Percentiles rank a stretch among this genome's conserved stretches.
Conservation (phyloP, 2,329 filamentous ascomycete species). For the Sphaerulina vaccinii region DNA sequence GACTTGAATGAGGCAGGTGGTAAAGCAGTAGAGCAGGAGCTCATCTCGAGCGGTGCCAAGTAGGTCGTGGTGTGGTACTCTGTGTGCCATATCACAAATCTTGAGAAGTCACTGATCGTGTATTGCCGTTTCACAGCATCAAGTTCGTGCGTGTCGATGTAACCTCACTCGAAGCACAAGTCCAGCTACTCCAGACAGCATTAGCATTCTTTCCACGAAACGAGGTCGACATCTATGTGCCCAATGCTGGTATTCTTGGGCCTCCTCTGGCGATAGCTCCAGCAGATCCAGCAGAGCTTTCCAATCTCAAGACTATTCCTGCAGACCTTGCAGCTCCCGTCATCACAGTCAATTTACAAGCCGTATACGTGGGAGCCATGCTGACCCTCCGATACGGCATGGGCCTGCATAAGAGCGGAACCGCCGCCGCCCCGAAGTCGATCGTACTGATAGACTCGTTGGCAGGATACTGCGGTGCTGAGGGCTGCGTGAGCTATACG, state of each 20-base stretch:
- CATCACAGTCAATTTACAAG: conserved; percentile 3
- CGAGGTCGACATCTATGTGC: conserved; percentile 8
- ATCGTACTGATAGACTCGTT: conserved; percentile 4
- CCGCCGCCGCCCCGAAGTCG: conserved; percentile 1
- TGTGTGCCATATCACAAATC: neutral
- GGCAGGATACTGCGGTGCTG: conserved; percentile 3
- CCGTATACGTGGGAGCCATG: conserved; percentile 1
- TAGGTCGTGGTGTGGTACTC: neutral
- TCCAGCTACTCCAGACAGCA: conserved; percentile 3
- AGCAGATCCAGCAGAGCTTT: neutral
- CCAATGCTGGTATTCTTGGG: conserved; percentile 2
- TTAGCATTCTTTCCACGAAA: conserved; percentile 7
- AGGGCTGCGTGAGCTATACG: conserved; percentile 1
- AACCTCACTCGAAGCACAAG: neutral
- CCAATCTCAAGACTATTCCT: neutral
- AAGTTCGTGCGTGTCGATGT: conserved; percentile 3
- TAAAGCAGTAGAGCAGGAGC: conserved; percentile 3
- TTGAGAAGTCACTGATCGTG: neutral
- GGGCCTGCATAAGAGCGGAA: conserved; percentile 4
- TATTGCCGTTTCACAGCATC: too few species aligned
- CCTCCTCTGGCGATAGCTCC: conserved; percentile 2
- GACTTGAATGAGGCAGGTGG: neutral
- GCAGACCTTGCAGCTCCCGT: neutral
- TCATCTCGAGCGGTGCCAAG: neutral
- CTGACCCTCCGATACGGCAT: conserved; percentile 3